Evolutionary conservation across 306 rosid genomes (phyloP), one percentile per base, ranked within the genome.

Genomic region (Prunus dulcis): DNA sequence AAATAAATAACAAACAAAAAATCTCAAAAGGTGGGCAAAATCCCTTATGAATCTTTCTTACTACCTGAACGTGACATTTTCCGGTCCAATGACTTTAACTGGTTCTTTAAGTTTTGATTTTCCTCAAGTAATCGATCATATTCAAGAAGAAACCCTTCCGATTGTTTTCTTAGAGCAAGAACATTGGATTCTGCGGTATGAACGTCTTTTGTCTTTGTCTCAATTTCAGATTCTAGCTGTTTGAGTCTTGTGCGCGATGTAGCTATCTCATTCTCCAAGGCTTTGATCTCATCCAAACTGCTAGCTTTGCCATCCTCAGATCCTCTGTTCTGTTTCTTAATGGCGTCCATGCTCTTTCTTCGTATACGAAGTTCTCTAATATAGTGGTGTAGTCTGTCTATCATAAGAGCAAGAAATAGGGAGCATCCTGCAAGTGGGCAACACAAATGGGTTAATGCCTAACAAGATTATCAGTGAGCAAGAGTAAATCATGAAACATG

Each of bases 81-180:
- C 65, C 69, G 53, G 78, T 95, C 97, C 81, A 84, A 34, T 3
- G 87, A 82, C 65, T 91, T 87, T 72, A 95, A 85, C 78, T 80
- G 87, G 76, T 64, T 67, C 72, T 91, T 89, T 25, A 95, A 88
- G 68, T 84, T 86, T 81, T 95, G 93, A 77, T 95, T 95, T 86
- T 95, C 99, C 84, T 87, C 91, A 10, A 90, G 91, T 75, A 95
- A 84, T 67, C 98, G 97, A 53, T 91, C 99, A 69, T 95, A 95
- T 85, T 92, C 99, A 1, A 91, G 96, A 64, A 95, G 93, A 78
- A 95, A 89, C 19, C 99, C 99, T 82, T 95, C 99, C 6, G 99
- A 88, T 79, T 95, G 99, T 83, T 95, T 95, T 65, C 96, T 88
- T 73, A 95, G 83, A 30, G 98, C 97, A 78, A 75, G 79, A 57